Base-by-base conservation (phyloP, 1,284 basidiomycete genomes). In the Nidula niveotomentosa region DNA sequence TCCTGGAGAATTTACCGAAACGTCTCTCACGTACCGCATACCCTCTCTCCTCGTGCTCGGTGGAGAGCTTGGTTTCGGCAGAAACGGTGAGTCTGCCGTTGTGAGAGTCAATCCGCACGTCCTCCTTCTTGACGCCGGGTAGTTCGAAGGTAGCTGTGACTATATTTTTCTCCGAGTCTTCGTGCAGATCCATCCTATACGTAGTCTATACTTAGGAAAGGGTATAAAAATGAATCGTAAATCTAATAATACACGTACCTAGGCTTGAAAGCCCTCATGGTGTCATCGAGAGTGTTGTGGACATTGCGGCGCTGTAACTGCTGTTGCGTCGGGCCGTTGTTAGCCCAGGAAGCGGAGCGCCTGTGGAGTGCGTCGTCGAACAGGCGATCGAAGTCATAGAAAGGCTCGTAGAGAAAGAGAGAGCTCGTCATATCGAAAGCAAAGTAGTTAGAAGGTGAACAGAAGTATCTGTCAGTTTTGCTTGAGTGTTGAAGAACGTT, bases 81-180 rank as follows among this genome's bases (percentile, higher is more conserved):
- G 73, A 70, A 6, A 79, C 62, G 9, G 65, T 72, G 52, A 80
- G 68, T 34, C 64, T 63, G 34, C 70, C 65, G 48, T 73, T 69
- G 48, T 73, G 69, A 5, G 77, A 56, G 23, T 74, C 67, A 54
- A 80, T 70, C 35, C 66, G 52, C 17, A 79, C 62, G 51, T 73
- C 65, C 36, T 78, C 72, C 37, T 76, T 73, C 33, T 65, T 69
- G 41, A 78, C 47, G 4, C 78, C 77, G 0, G 79, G 77, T 3
- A 81, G 63, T 60, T 81, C 77, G 58, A 80, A 71, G 0, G 70
- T 64, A 12, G 72, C 74, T 3, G 68, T 74, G 33, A 77, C 67
- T 12, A 60, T 60, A 52, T 77, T 75, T 36, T 61, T 49, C 12
- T 74, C 66, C 6, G 62, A 54, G 51, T 73, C 63, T 55, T 76